These are phyloP conservation scores for Setomelanomma holmii DNA, from an alignment of 2,329 filamentous ascomycete genomes.

Conservation along the genomic window DNA sequence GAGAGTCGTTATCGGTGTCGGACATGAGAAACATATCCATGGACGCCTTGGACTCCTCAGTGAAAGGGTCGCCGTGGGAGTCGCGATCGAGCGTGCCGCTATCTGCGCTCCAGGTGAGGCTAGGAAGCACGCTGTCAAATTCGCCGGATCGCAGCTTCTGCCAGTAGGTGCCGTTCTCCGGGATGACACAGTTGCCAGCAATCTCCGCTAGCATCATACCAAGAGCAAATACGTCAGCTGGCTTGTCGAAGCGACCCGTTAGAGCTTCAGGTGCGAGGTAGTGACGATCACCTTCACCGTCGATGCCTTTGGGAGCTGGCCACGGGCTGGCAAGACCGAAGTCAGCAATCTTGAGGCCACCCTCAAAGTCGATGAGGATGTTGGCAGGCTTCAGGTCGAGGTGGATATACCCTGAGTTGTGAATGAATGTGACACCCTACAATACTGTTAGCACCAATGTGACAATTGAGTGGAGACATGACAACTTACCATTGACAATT, in stretches of 20 bases:
- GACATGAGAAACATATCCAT: constrained; percentile 40
- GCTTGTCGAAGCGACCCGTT: constrained; percentile 83
- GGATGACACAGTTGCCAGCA: constrained; percentile 90
- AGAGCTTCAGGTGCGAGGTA: constrained; percentile 96
- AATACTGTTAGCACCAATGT: constrained; percentile 36
- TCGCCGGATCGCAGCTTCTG: constrained; percentile 87
- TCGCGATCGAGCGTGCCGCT: constrained; percentile 73
- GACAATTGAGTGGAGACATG: no score
- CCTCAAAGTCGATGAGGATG: constrained; percentile 81
- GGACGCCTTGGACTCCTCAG: constrained; percentile 24
- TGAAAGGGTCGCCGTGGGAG: constrained; percentile 58
- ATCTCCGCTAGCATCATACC: constrained; percentile 95
- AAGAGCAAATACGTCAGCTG: constrained; percentile 91
- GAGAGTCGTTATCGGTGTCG: constrained; percentile 47
- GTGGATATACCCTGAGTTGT: constrained; percentile 85
- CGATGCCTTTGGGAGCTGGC: constrained; percentile 77
- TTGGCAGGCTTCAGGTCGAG: constrained; percentile 87
- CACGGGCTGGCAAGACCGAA: constrained; percentile 83
- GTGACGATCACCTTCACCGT: constrained; percentile 92
- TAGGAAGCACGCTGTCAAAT: constrained; percentile 80
- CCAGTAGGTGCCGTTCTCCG: constrained; percentile 92
- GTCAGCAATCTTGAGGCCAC: constrained; percentile 83
- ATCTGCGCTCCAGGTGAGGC: constrained; percentile 79
- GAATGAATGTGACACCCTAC: constrained; percentile 87
- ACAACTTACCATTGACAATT: constrained; percentile 76